These are phyloP conservation scores for Acacia concinna DNA, from an alignment of 331 rosid genomes.

Conservation along the genomic window DNA sequence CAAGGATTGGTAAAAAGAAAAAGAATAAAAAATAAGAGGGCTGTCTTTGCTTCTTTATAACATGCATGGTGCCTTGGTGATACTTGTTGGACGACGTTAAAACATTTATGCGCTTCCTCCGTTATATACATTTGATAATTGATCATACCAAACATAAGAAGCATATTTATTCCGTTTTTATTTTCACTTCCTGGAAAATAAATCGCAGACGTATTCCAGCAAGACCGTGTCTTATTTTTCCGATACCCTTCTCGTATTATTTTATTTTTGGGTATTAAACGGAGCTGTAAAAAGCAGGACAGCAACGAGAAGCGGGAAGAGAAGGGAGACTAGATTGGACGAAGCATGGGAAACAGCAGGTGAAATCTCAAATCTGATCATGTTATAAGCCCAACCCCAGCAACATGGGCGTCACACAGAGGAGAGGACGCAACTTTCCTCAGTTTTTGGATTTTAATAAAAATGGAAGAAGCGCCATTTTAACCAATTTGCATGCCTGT, in stretches of 20 bases:
- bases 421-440: neutral
- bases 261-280: too few relatives aligned
- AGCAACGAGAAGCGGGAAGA: neutral
- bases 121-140: neutral
- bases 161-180: neutral
- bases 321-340: too few relatives aligned
- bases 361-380: neutral
- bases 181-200: neutral
- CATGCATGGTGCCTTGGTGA: too few relatives aligned
- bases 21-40: too few relatives aligned
- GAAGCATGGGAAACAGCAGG: too few relatives aligned
- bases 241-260: neutral
- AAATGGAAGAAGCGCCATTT: neutral
- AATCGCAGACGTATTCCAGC: neutral
- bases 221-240: neutral
- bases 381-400: neutral
- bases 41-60: neutral
- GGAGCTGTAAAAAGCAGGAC: neutral
- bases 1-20: too few relatives aligned
- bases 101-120: neutral
- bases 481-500: neutral
- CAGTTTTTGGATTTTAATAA: neutral
- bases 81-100: neutral
- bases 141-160: neutral
- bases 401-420: slow-evolving; percentile 5